phyloP scores from a whole-genome alignment of 257 asterid genomes.

The Solanum lycopersicoides region DNA sequence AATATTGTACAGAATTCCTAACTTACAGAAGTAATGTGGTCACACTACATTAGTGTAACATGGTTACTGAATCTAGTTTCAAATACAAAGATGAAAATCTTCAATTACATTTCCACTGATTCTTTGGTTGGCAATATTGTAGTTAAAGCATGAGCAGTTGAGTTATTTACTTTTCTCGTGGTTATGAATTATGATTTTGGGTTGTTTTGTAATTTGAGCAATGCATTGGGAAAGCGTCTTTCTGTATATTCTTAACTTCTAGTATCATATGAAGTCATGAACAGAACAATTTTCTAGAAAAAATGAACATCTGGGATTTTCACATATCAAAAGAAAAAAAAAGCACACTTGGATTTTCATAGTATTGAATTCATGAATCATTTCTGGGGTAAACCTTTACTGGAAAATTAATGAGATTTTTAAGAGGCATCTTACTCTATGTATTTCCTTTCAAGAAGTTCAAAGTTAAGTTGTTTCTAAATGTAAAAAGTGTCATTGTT shows the following conservation, averaged over 20 bases:
- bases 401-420: neutral
- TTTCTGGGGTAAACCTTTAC: neutral
- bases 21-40: neutral
- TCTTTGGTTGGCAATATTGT: neutral
- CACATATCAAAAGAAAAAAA: neutral
- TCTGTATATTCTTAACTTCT: neutral
- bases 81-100: neutral
- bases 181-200: neutral
- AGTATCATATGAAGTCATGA: neutral
- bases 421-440: neutral
- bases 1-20: neutral
- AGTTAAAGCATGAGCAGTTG: neutral
- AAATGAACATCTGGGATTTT: neutral
- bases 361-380: neutral
- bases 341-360: neutral
- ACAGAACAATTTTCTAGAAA: neutral
- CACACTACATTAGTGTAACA: neutral
- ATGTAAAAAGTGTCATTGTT: neutral
- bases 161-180: neutral
- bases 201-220: neutral
- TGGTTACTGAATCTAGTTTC: neutral
- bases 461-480: neutral
- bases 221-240: neutral
- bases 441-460: neutral
- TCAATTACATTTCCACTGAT: neutral